phyloP scores from a whole-genome alignment of 1,284 basidiomycete species.

The Ustilago loliicola region DNA sequence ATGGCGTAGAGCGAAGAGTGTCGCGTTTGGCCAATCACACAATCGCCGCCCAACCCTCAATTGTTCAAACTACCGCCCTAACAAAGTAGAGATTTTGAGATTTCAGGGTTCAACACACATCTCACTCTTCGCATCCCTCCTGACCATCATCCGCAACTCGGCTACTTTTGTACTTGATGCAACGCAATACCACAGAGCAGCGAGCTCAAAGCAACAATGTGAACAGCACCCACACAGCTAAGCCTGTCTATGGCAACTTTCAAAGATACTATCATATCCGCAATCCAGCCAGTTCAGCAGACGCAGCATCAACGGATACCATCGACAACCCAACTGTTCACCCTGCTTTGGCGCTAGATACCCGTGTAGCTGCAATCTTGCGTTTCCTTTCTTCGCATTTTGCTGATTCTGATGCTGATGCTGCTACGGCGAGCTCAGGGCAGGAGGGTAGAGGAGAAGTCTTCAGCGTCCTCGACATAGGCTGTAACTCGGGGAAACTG shows the following conservation, averaged over 20 bases:
- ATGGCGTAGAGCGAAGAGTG: not conserved
- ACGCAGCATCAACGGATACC: not conserved
- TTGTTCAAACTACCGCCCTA: not conserved
- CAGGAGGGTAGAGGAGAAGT: not conserved
- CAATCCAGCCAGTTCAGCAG: constrained; percentile 26
- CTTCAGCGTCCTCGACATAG: constrained; percentile 32
- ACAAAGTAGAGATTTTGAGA: not conserved
- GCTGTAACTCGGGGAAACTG: constrained; percentile 47
- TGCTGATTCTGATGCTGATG: too few species aligned
- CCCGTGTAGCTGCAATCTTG: constrained; percentile 28
- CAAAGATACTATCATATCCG: constrained; percentile 51
- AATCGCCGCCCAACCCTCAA: not conserved
- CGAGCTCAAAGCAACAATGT: constrained; percentile 3
- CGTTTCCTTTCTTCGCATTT: constrained; percentile 4
- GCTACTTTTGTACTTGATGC: constrained; percentile 4
- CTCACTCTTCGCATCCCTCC: not conserved
- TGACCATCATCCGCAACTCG: not conserved
- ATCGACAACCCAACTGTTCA: not conserved
- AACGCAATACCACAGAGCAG: not conserved
- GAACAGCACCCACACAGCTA: not conserved
- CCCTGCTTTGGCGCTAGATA: constrained; percentile 34
- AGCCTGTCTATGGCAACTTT: constrained; percentile 46
- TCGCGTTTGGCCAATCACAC: not conserved
- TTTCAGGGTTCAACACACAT: not conserved
- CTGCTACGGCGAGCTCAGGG: not conserved